Percentiles rank a stretch among this genome's conserved stretches.
Conservation (phyloP, 192 early-diverging fungal genomes). For the Fimicolochytrium jonesii region DNA sequence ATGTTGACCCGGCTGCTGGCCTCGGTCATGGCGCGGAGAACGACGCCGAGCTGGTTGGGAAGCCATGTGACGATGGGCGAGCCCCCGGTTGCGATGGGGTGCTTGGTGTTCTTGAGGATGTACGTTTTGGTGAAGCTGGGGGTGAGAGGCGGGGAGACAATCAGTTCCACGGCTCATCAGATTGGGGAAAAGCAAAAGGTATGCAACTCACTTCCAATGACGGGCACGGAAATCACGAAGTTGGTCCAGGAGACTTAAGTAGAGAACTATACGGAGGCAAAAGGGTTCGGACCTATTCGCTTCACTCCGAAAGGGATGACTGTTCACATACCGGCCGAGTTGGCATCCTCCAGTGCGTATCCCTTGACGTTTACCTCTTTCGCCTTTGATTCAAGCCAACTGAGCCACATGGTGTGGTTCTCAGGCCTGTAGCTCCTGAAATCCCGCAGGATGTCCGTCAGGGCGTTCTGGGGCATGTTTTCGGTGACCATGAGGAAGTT, state of each 20-base stretch:
- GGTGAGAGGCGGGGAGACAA: no score
- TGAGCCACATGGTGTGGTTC: constrained; percentile 74
- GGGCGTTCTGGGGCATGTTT: constrained; percentile 73
- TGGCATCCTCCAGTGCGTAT: constrained; percentile 37
- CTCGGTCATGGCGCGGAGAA: constrained; percentile 53
- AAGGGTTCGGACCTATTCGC: no score
- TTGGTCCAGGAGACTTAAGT: constrained; percentile 76
- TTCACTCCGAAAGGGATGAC: neutral
- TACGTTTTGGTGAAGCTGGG: constrained; percentile 85
- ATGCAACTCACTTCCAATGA: no score
- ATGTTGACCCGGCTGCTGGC: constrained; percentile 43
- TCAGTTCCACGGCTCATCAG: no score
- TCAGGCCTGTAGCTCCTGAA: constrained; percentile 74
- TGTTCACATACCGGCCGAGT: constrained; percentile 45
- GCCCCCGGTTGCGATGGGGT: constrained; percentile 73
- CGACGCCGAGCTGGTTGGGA: constrained; percentile 65
- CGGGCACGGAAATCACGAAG: constrained; percentile 78
- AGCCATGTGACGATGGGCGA: constrained; percentile 63
- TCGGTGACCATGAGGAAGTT: constrained; percentile 80
- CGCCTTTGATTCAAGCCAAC: constrained; percentile 56
- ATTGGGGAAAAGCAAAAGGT: no score
- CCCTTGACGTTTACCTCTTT: constrained; percentile 18
- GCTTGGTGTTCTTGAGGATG: constrained; percentile 69
- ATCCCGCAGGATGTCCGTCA: constrained; percentile 71
- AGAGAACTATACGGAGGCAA: constrained; percentile 46